phyloP scores from a whole-genome alignment of 345 rosid genomes.

The Clarkia xantiana region DNA sequence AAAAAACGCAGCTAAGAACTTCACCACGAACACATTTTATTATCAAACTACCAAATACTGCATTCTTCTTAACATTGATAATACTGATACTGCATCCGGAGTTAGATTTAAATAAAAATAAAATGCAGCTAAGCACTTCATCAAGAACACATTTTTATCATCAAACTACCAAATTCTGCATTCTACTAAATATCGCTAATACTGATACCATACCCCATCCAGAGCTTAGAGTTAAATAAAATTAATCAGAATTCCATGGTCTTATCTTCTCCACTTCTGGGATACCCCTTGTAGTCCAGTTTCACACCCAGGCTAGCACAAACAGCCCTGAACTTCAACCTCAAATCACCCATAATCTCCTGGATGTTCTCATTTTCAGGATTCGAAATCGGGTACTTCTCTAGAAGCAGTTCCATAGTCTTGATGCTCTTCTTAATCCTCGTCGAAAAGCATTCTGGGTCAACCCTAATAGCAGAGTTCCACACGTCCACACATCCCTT shows the following conservation, averaged over 20 bases:
- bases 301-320: constrained; percentile 53
- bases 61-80: neutral
- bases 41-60: neutral
- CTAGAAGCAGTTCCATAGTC: constrained; percentile 45
- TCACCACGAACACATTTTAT: too few species aligned
- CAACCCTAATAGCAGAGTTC: constrained; percentile 37
- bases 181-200: neutral
- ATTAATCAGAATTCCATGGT: constrained; percentile 43
- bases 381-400: constrained; percentile 37
- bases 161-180: neutral
- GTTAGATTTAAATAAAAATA: neutral
- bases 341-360: constrained; percentile 41
- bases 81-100: neutral
- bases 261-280: constrained; percentile 22
- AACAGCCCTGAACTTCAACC: constrained; percentile 52
- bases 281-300: constrained; percentile 52
- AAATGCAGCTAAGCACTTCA: too few species aligned
- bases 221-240: neutral
- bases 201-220: neutral
- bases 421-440: constrained; percentile 41
- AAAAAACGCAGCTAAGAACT: too few species aligned
- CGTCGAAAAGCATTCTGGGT: constrained; percentile 32
- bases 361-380: constrained; percentile 53
- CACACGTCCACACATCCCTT: constrained; percentile 58
- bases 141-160: too few species aligned